A percentile compares a stretch with the other conserved stretches of the same genome.
Conservation (phyloP, 495 filamentous ascomycete genomes). For the Durotheca rogersii region DNA sequence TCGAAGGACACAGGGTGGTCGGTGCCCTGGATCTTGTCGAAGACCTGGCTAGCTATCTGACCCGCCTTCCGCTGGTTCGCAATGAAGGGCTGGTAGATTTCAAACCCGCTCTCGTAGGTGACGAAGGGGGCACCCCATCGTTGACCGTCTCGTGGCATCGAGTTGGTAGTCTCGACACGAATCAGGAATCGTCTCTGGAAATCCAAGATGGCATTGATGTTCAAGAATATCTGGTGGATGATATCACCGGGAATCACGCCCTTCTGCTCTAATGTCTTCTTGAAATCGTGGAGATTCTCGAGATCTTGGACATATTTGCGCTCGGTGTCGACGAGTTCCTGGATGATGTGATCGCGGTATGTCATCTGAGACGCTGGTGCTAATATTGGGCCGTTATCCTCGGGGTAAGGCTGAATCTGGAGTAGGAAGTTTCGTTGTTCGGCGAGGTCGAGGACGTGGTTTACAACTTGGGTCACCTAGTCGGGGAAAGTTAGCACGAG, state of each 20-base stretch:
- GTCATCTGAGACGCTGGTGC: constrained; percentile 61
- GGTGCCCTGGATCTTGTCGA: constrained; percentile 58
- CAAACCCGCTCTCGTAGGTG: constrained; percentile 73
- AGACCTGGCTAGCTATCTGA: constrained; percentile 58
- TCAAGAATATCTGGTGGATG: constrained; percentile 93
- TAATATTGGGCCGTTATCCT: constrained; percentile 46
- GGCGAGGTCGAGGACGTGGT: constrained; percentile 84
- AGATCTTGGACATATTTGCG: constrained; percentile 98
- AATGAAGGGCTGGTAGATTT: constrained; percentile 93
- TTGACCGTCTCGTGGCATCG: constrained; percentile 70
- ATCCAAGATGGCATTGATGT: constrained; percentile 89
- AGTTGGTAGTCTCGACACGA: constrained; percentile 91
- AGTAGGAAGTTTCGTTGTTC: constrained; percentile 70
- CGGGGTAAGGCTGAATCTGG: constrained; percentile 50
- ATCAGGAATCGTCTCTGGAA: constrained; percentile 95
- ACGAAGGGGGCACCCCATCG: constrained; percentile 90
- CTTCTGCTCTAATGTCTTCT: constrained; percentile 83
- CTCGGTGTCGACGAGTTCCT: constrained; percentile 89
- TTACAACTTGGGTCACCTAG: constrained; percentile 69
- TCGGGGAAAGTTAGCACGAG: constrained; percentile 21
- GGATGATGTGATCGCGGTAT: constrained; percentile 81
- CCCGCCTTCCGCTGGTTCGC: constrained; percentile 81
- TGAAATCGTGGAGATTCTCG: constrained; percentile 89
- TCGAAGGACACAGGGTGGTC: constrained; percentile 58
- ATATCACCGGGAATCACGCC: constrained; percentile 85